Evolutionary conservation across 2,329 filamentous ascomycete species (phyloP).

Genomic region (Talaromyces marneffei): DNA sequence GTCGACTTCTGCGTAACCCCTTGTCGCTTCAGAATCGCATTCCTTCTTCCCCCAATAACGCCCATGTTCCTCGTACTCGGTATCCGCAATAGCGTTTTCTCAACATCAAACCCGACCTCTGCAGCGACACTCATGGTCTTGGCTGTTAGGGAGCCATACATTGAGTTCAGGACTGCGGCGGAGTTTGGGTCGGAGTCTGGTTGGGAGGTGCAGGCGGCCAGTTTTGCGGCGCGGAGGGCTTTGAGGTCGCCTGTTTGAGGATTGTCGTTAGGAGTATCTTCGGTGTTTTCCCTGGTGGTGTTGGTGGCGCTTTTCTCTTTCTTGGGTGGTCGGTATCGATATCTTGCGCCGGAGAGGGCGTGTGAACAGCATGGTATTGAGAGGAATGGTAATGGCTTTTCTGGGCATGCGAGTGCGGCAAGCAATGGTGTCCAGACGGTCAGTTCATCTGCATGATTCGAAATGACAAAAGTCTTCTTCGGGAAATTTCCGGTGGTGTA

Average conservation of each 20-base stretch:
- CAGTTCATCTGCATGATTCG: conserved; percentile 94
- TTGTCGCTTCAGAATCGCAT: background rate
- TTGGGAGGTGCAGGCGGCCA: conserved; percentile 23
- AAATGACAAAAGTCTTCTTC: conserved; percentile 79
- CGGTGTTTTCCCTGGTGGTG: background rate
- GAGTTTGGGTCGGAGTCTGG: conserved; percentile 1
- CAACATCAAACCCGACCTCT: conserved; percentile 67
- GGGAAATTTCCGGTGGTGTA: conserved; percentile 59
- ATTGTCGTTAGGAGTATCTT: conserved; percentile 23
- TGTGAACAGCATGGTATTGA: conserved; percentile 96
- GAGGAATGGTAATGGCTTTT: conserved; percentile 71
- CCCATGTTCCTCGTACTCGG: conserved; percentile 86
- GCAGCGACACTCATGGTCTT: conserved; percentile 67
- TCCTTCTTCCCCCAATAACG: conserved; percentile 59
- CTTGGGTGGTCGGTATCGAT: conserved; percentile 47
- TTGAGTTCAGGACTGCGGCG: conserved; percentile 50
- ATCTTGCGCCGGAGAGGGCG: conserved; percentile 67
- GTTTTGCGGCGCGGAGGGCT: conserved; percentile 33
- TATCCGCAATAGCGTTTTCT: conserved; percentile 82
- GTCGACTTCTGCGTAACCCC: conserved; percentile 36
- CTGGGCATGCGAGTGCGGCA: conserved; percentile 52
- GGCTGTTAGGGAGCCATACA: conserved; percentile 75
- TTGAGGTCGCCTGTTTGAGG: conserved; percentile 37
- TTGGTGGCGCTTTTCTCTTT: conserved; percentile 28
- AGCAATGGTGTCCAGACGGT: conserved; percentile 94